phyloP scores from a whole-genome alignment of 306 rosid genomes.

The Aeschynomene evenia region DNA sequence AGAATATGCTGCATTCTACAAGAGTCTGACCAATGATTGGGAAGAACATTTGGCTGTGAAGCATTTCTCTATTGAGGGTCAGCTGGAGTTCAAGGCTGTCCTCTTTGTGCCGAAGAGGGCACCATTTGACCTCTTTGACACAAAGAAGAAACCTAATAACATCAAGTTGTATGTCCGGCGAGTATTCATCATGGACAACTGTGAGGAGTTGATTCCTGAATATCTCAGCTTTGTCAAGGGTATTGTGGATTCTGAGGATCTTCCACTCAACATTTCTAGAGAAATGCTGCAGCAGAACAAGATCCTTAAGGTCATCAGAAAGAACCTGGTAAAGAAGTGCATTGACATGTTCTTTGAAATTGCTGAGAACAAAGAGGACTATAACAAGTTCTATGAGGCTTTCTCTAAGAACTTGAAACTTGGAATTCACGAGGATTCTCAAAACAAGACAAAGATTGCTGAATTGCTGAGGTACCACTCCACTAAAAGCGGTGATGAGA shows the following conservation, averaged over 20 bases:
- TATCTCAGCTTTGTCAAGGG: conserved; percentile 86
- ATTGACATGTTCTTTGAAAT: conserved; percentile 81
- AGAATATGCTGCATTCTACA: conserved; percentile 89
- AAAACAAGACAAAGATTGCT: conserved; percentile 78
- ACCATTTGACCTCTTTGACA: conserved; percentile 90
- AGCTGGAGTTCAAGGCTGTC: conserved; percentile 87
- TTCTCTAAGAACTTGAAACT: conserved; percentile 90
- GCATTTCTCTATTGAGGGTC: conserved; percentile 99
- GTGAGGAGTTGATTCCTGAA: conserved; percentile 94
- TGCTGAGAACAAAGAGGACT: conserved; percentile 96
- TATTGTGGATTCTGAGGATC: conserved; percentile 96
- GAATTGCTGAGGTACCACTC: conserved; percentile 85
- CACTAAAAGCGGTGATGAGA: conserved; percentile 85
- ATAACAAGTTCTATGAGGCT: conserved; percentile 83
- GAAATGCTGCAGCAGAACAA: conserved; percentile 93
- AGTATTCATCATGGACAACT: conserved; percentile 95
- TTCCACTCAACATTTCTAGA: conserved; percentile 85
- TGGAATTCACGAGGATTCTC: conserved; percentile 84
- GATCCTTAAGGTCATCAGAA: conserved; percentile 84
- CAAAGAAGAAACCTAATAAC: conserved; percentile 92
- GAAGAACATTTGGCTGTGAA: conserved; percentile 89
- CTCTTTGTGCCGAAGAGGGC: conserved; percentile 95
- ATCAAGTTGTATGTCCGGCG: conserved; percentile 86
- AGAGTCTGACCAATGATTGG: conserved; percentile 95
- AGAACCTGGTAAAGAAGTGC: conserved; percentile 90